These are phyloP conservation scores for Immersiella caudata DNA, from an alignment of 495 filamentous ascomycete genomes.

Conservation along the genomic window DNA sequence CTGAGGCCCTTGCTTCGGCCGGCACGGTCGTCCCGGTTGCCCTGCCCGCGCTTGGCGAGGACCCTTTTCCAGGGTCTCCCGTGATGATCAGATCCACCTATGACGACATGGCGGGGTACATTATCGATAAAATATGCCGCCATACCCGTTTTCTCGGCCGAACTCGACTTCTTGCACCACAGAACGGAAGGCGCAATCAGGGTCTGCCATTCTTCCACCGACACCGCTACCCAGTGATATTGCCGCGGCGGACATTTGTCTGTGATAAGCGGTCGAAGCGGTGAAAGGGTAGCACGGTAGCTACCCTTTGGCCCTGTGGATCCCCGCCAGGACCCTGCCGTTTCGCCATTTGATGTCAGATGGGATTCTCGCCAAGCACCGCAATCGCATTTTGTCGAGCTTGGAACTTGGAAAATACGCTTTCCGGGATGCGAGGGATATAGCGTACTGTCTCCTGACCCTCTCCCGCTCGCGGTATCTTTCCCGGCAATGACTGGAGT, in stretches of 20 bases:
- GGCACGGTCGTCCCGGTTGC: not conserved
- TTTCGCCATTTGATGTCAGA: not conserved
- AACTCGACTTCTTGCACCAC: not conserved
- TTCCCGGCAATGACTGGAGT: no score
- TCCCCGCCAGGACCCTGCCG: not conserved
- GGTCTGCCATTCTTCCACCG: not conserved
- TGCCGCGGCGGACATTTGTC: not conserved
- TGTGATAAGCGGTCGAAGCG: not conserved
- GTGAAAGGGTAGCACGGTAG: not conserved
- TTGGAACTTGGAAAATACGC: not conserved
- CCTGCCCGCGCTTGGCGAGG: not conserved
- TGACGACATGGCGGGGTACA: constrained; percentile 15
- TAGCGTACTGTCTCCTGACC: no score
- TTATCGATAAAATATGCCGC: not conserved
- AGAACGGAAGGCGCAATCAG: not conserved
- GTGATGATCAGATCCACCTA: not conserved
- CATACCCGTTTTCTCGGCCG: not conserved
- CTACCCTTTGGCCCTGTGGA: not conserved
- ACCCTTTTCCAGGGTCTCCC: constrained; percentile 12
- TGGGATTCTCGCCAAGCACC: not conserved
- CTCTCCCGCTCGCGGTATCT: no score
- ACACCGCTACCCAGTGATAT: not conserved
- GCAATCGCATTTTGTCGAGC: no score
- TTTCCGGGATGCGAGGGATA: no score
- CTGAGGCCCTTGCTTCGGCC: not conserved